A percentile compares a stretch with the other conserved stretches of the same genome.
Conservation (phyloP, 2,329 filamentous ascomycete species). For the Claviceps citrina region DNA sequence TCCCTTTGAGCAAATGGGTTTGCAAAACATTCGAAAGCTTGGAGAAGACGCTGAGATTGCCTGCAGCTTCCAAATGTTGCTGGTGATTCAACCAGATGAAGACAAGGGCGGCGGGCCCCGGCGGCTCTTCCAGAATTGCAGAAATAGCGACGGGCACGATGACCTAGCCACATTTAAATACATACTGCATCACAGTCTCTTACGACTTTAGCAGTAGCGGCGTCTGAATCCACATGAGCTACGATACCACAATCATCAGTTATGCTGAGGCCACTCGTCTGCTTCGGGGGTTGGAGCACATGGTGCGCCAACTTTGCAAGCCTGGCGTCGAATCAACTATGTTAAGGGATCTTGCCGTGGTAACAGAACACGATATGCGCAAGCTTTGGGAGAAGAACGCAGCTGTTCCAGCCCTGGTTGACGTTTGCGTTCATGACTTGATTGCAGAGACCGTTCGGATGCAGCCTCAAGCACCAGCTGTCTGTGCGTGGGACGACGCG, state of each 20-base stretch:
- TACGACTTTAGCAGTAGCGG: background rate
- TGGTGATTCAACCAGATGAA: background rate
- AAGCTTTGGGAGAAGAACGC: background rate
- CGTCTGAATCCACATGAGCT: background rate
- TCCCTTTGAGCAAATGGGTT: no score
- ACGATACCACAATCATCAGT: background rate
- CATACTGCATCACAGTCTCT: background rate
- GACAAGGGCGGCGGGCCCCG: background rate
- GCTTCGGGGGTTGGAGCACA: background rate
- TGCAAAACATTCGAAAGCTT: background rate
- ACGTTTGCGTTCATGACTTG: no score
- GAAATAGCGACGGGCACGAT: background rate
- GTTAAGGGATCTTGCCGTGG: background rate
- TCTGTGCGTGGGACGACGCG: no score
- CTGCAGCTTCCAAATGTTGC: background rate
- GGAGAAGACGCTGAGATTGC: background rate
- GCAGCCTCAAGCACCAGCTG: no score
- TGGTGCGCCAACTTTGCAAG: background rate
- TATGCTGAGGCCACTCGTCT: background rate
- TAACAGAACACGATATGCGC: background rate
- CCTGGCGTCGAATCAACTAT: background rate
- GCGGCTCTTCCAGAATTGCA: background rate
- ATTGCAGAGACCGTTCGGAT: no score
- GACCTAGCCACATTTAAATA: background rate
- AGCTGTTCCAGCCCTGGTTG: no score